Conservation (phyloP, 495 filamentous ascomycete species). For the Clohesyomyces aquaticus region DNA sequence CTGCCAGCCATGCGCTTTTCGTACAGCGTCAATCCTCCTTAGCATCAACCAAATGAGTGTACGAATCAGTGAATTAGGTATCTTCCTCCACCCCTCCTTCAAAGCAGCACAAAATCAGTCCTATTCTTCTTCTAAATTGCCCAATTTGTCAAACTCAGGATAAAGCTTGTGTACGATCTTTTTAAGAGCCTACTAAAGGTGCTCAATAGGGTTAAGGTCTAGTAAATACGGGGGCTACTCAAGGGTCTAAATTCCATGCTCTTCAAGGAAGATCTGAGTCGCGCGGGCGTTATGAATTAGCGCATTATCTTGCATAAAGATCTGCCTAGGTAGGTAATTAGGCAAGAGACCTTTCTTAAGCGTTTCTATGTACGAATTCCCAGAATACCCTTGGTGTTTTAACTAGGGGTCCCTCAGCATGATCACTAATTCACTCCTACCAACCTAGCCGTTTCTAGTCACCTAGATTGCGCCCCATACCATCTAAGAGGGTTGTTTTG, state of each 20-base stretch:
- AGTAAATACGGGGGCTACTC: background rate
- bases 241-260: background rate
- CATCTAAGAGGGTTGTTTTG: background rate
- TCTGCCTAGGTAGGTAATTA: background rate
- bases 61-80: slow-evolving; percentile 1
- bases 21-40: background rate
- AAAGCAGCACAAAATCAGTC: background rate
- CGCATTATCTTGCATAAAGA: background rate
- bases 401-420: background rate
- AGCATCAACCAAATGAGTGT: background rate
- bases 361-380: background rate
- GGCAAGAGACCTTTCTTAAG: background rate
- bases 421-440: background rate
- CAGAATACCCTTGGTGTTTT: background rate
- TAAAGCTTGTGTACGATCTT: background rate
- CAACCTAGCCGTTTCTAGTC: background rate
- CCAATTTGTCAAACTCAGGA: background rate
- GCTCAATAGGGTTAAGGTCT: slow-evolving; percentile 3
- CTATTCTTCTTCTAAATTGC: background rate
- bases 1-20: background rate
- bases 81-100: slow-evolving; percentile 1
- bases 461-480: slow-evolving; percentile 3
- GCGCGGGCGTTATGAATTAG: background rate
- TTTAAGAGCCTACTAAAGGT: slow-evolving; percentile 2
- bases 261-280: background rate